Conservation (phyloP, 768 basidiomycete genomes). For the Trichaptum fuscoviolaceum region DNA sequence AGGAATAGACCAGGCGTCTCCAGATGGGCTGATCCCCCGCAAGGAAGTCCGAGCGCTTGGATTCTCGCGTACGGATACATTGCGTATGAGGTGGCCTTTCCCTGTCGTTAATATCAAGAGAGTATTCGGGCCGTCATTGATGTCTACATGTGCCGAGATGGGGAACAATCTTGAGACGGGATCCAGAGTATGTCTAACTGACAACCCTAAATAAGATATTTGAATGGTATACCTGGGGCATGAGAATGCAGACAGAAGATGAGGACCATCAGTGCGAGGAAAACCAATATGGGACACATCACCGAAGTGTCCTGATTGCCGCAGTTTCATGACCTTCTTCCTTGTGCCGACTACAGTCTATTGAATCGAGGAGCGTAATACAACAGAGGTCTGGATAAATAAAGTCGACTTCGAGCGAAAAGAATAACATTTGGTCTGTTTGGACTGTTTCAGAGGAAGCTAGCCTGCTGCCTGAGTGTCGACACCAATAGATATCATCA, state of each 20-base stretch:
- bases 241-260: background rate
- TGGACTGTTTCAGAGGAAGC: background rate
- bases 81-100: background rate
- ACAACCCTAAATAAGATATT: background rate
- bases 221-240: background rate
- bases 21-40: background rate
- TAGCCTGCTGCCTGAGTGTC: background rate
- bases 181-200: background rate
- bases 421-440: background rate
- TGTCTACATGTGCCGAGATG: background rate
- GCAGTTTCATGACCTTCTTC: background rate
- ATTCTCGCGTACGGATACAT: background rate
- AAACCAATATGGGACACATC: background rate
- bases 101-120: background rate
- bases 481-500: too few species aligned
- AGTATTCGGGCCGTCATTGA: background rate
- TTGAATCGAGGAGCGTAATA: background rate
- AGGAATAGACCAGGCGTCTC: background rate
- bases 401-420: too few species aligned
- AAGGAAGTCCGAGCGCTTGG: background rate
- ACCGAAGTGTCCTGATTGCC: background rate
- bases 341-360: background rate
- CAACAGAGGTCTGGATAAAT: background rate
- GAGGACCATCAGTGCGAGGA: background rate
- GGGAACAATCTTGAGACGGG: background rate